Conservation (phyloP, 1,284 basidiomycete species). For the Austroboletus novae-zelandiae region DNA sequence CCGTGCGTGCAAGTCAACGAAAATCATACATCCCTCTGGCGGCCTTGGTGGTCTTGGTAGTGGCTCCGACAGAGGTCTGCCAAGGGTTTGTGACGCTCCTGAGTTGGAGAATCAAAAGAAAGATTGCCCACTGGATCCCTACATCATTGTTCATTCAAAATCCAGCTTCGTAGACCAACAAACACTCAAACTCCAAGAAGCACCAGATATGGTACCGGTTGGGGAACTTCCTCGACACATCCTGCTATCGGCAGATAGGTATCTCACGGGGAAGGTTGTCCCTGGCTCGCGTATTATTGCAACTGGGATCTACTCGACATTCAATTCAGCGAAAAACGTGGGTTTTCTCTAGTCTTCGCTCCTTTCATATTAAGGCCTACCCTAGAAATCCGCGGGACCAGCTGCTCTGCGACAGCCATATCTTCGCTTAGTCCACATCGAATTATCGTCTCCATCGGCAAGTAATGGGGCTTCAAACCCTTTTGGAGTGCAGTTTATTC, state of each 20-base stretch:
- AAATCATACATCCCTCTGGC: constrained; percentile 75
- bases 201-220: constrained; percentile 99
- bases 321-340: constrained; percentile 81
- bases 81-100: constrained; percentile 80
- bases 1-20: constrained; percentile 85
- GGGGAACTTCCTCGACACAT: constrained; percentile 98
- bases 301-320: constrained; percentile 97
- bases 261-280: constrained; percentile 88
- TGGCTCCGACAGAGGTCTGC: constrained; percentile 78
- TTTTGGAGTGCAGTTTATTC: constrained; percentile 84
- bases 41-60: constrained; percentile 86
- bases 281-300: constrained; percentile 94
- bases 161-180: constrained; percentile 96
- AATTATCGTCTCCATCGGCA: constrained; percentile 76
- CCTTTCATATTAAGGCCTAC: constrained; percentile 6
- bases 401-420: constrained; percentile 94
- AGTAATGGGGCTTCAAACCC: constrained; percentile 69
- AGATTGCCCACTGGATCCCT: constrained; percentile 95
- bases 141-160: constrained; percentile 93
- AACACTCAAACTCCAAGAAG: constrained; percentile 96
- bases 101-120: constrained; percentile 78
- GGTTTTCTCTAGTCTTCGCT: constrained; percentile 26
- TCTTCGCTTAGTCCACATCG: constrained; percentile 90
- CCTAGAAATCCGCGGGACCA: constrained; percentile 70
- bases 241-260: constrained; percentile 87